Conservation (phyloP, 768 basidiomycete genomes). For the Tricholoma matsutake region DNA sequence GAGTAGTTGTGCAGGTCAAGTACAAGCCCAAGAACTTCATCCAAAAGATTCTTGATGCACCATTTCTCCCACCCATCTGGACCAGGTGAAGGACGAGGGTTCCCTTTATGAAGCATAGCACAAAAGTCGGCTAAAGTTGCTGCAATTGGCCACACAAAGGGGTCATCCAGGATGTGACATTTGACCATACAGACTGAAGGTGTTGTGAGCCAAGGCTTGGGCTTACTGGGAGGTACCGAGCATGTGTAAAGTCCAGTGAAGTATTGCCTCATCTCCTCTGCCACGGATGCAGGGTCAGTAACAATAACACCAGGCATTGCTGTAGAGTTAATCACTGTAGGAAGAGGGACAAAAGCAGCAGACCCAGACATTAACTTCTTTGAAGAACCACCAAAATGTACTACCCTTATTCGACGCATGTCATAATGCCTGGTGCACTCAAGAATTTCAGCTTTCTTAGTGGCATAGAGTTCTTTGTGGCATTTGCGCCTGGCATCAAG, state of each 20-base stretch:
- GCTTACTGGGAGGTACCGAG: constrained; percentile 4
- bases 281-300: constrained; percentile 11
- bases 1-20: constrained; percentile 9
- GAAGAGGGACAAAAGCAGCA: neutral
- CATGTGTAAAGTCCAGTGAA: constrained; percentile 11
- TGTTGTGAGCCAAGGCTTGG: constrained; percentile 24
- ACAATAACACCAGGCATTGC: neutral
- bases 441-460: too few species aligned
- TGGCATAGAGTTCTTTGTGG: too few species aligned
- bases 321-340: constrained; percentile 8
- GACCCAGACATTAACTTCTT: neutral
- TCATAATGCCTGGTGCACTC: neutral
- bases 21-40: constrained; percentile 5
- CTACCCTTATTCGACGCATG: neutral
- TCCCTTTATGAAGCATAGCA: constrained; percentile 4
- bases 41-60: neutral
- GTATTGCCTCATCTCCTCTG: neutral
- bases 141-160: neutral
- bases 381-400: constrained; percentile 2
- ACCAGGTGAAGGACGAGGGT: too few species aligned
- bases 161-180: neutral
- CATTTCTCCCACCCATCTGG: too few species aligned
- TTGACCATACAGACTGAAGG: constrained; percentile 3
- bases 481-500: neutral
- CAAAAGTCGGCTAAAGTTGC: constrained; percentile 5